A percentile compares a stretch with the other conserved stretches of the same genome.
phyloP scores from a whole-genome alignment of 1,284 basidiomycete genomes.

The Wallemia hederae region DNA sequence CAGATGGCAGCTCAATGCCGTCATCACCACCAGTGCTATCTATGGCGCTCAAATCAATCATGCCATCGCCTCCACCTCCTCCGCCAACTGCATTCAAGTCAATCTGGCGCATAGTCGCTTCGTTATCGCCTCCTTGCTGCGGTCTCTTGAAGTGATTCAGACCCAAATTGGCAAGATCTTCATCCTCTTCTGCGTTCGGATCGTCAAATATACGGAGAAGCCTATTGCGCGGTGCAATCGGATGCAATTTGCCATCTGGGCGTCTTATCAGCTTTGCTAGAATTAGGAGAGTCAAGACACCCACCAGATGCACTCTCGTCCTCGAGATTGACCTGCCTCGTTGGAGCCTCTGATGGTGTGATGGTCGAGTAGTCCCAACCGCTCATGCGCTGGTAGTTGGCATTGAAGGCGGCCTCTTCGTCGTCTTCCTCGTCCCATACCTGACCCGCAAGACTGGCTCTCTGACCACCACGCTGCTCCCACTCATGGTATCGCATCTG shows the following conservation, averaged over 20 bases:
- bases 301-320: neutral
- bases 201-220: neutral
- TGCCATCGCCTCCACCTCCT: neutral
- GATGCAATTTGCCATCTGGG: neutral
- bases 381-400: slow-evolving; percentile 1
- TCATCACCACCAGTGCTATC: neutral
- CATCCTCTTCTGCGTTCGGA: neutral
- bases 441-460: slow-evolving; percentile 45
- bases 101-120: neutral
- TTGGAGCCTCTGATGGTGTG: neutral
- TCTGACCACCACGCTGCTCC: slow-evolving; percentile 47
- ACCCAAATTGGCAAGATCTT: neutral
- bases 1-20: neutral
- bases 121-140: neutral
- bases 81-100: neutral
- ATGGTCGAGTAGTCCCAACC: neutral
- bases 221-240: neutral
- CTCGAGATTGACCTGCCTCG: neutral
- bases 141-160: neutral
- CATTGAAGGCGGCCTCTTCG: slow-evolving; percentile 8
- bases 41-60: neutral
- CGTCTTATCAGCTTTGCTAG: neutral
- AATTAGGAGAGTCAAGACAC: neutral
- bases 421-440: slow-evolving; percentile 23
- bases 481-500: slow-evolving; percentile 42